Evolutionary conservation across 148 eudicot species (phyloP), one percentile per base, ranked within the genome.

Genomic region (Cornus florida): DNA sequence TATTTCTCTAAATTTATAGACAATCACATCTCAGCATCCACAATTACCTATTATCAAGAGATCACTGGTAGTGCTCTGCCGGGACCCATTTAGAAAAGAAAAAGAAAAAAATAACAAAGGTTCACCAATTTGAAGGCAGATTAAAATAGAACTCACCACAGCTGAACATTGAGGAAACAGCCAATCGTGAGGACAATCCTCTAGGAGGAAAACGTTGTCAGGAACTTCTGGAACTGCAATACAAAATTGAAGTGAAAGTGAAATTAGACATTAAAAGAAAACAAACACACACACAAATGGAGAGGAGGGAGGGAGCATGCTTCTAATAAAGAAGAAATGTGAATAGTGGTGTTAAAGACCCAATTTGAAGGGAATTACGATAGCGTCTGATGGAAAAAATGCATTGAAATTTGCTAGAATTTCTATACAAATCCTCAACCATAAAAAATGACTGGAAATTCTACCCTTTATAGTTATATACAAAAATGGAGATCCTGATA

Each of bases 171-270:
- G 93, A 71, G 92, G 91, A 79, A 94, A 94, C 69, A 94, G 88
- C 98, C 98, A 94, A 87, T 94, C 98, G 78, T 94, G 98, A 35
- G 98, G 98, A 78, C 94, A 89, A 72, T 92, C 89, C 82, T 86
- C 92, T 11, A 94, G 82, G 71, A 87, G 86, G 78, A 87, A 94
- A 75, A 94, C 69, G 33, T 82, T 71, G 38, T 86, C 94, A 1
- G 98, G 87, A 81, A 90, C 82, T 71, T 87, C 88, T 31, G 92
- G 81, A 83, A 83, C 97, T 92, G 92, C 79, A 89, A 80, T 20
- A 32, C 20, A 48, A 41, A 71, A 60, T 46, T 11, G 68, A 53
- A 67, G 72, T 6, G 16, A 53, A 65, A 65, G 4, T 46, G 33
- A 46, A 16, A 60, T 10, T 10, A 70, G 28, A 32, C 6, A 46